A percentile compares a stretch with the other conserved stretches of the same genome.
Evolutionary conservation across 2,329 filamentous ascomycete genomes (phyloP).

Genomic region (Biscogniauxia mediterranea): DNA sequence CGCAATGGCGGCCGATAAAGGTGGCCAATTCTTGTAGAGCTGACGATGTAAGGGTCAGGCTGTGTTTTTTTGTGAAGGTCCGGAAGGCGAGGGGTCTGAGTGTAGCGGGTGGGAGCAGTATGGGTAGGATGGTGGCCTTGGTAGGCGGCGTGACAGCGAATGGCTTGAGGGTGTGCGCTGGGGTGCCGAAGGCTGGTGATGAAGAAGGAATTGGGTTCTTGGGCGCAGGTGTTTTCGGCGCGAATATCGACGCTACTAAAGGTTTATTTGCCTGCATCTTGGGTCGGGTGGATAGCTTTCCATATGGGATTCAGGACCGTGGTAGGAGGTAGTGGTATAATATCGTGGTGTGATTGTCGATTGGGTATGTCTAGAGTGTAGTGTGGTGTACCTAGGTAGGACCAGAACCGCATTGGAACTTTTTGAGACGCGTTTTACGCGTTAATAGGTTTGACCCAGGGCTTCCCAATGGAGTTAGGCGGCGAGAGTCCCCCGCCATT

Average conservation of each 20-base stretch:
- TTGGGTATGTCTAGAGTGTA: conserved; percentile 1
- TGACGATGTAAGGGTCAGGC: conserved; percentile 84
- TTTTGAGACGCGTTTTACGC: conserved; percentile 29
- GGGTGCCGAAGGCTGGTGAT: conserved; percentile 86
- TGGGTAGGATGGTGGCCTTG: conserved; percentile 72
- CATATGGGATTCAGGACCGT: neutral
- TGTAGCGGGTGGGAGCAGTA: conserved; percentile 82
- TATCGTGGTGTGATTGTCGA: neutral
- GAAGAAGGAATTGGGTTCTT: conserved; percentile 75
- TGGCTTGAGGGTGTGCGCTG: conserved; percentile 72
- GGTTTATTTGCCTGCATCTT: conserved; percentile 29
- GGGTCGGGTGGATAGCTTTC: neutral
- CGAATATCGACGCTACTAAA: conserved; percentile 39
- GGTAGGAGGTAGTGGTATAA: neutral
- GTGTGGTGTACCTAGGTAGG: neutral
- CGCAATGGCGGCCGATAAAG: conserved; percentile 92
- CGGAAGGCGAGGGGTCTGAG: conserved; percentile 89
- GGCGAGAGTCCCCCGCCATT: conserved; percentile 3
- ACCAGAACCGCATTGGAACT: neutral
- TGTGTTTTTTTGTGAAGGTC: conserved; percentile 97
- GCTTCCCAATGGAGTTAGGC: conserved; percentile 8
- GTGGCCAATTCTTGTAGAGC: conserved; percentile 80
- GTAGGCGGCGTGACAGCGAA: conserved; percentile 51
- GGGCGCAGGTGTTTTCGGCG: conserved; percentile 34
- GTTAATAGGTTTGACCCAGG: conserved; percentile 23